Evolutionary conservation across 208 protist genomes (phyloP), one percentile per base, ranked within the genome.

Genomic region (Trypanosoma rangeli): DNA sequence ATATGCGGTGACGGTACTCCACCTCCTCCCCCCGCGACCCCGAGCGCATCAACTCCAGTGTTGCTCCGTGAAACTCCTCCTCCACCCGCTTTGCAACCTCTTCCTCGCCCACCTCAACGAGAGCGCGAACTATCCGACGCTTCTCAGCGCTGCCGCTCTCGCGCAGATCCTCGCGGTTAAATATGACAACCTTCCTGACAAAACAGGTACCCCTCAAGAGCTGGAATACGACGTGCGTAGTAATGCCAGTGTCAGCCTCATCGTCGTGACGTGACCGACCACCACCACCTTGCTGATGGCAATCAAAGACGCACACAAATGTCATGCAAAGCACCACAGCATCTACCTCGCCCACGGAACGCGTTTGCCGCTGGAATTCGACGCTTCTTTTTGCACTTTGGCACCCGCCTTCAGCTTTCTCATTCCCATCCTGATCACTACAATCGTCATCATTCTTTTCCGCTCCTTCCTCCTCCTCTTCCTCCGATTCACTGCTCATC

Each of bases 161-260:
- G 5, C 54, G n/a, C n/a, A 54, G 37, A 33, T 5, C 24, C 20
- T 56, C 54, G 46, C 48, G 24, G 26, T 49, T 66, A 54, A 85
- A 76, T 18, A 89, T 24, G 3, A 87, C 67, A 35, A 90, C 82
- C 57, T 80, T 78, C 35, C 70, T 64, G 26, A 78, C 78, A 56
- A 78, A 65, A 39, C 78, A 82, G 33, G 72, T 79, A 13, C 61
- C 55, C 20, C 73, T 59, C 29, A 93, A 62, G 37, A 89, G 53
- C 52, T 93, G 72, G 62, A 84, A 84, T 9, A 90, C 64, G 49
- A 89, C 75, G 42, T 85, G 84, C 13, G 82, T 75, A 5, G 82
- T 80, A 13, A 90, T 65, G 22, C 69, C 66, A 44, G 79, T 80
- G 35, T 70, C 64, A 24, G 49, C 58, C 28, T 48, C 0, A 37